Evolutionary conservation across 83 land plant species (phyloP), one percentile per base, ranked within the genome.

Genomic region (Isoetes engelmannii): DNA sequence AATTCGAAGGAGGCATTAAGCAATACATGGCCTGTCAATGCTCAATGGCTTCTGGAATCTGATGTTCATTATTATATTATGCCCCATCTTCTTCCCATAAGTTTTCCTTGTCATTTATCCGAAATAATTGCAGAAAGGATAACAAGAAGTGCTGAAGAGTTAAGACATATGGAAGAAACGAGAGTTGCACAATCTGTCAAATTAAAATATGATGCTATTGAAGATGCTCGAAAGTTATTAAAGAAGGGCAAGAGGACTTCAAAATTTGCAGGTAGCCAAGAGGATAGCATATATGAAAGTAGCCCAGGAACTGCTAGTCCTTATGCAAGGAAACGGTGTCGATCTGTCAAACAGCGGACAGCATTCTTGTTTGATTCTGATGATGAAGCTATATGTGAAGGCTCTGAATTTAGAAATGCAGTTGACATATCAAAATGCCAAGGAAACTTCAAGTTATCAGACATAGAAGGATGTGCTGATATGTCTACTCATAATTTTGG

Each of bases 81-180:
- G 65, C 83, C 83, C 47, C 72, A 55, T 57, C 19, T 83, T 18
- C 51, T 89, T 55, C 84, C 88, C 45, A 80, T 87, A 83, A 73
- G 47, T 8, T 83, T 83, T 61, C 76, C 81, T 28, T 87, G 83
- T 64, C 61, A 76, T 62, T 64, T 87, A 54, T 57, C 78, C 20
- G 19, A 71, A 19, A 50, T 18, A 7, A 17, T 75, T n/a, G 56
- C 68, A 44, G 48, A 41, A 13, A 61, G 18, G 7, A 41, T 63
- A 45, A 48, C 44, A 28, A 15, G 68, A 61, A 63, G 48, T 45
- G 9, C 37, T 45, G 49, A 67, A 70, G 68, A 15, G 44, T 13
- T 28, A 50, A 12, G 75, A 70, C 28, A 51, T 20, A 15, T 45
- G 43, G 51, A 74, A 37, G 68, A 60, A 13, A 15, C 41, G 57